Conservation (phyloP, 495 filamentous ascomycete genomes). For the Penicillium coffeae region DNA sequence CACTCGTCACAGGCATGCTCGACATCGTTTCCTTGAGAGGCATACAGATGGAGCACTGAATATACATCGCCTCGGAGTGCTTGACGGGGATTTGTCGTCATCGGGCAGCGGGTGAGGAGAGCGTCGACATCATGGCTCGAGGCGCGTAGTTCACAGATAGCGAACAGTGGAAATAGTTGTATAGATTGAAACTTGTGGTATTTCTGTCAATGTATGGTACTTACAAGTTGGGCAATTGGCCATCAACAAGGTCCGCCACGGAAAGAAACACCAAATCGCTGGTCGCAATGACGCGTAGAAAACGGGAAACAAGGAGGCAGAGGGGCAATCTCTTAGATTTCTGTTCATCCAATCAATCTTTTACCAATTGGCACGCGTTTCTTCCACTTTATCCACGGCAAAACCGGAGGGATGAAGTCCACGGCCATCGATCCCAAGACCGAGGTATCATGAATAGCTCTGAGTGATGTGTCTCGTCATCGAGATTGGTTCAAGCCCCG, state of each 20-base stretch:
- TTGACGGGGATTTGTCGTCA: constrained; percentile 29
- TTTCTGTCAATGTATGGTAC: not conserved
- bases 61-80: constrained; percentile 27
- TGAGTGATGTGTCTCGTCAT: constrained; percentile 34
- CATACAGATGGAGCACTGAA: constrained; percentile 31
- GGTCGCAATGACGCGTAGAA: too few species aligned
- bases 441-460: constrained; percentile 41
- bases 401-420: constrained; percentile 32
- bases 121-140: not conserved
- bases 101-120: constrained; percentile 9
- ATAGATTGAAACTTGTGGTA: too few species aligned
- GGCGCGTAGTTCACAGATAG: too few species aligned
- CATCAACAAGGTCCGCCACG: too few species aligned
- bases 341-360: constrained; percentile 49
- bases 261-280: too few species aligned
- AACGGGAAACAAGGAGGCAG: not conserved
- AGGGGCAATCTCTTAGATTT: constrained; percentile 38
- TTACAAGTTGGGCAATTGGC: too few species aligned
- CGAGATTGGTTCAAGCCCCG: constrained; percentile 23
- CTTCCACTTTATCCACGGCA: constrained; percentile 30
- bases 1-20: constrained; percentile 36
- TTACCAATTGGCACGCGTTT: constrained; percentile 24
- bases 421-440: constrained; percentile 15
- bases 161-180: too few species aligned
- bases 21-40: constrained; percentile 30